phyloP scores from a whole-genome alignment of 768 basidiomycete species.

The Mycena sanguinolenta region DNA sequence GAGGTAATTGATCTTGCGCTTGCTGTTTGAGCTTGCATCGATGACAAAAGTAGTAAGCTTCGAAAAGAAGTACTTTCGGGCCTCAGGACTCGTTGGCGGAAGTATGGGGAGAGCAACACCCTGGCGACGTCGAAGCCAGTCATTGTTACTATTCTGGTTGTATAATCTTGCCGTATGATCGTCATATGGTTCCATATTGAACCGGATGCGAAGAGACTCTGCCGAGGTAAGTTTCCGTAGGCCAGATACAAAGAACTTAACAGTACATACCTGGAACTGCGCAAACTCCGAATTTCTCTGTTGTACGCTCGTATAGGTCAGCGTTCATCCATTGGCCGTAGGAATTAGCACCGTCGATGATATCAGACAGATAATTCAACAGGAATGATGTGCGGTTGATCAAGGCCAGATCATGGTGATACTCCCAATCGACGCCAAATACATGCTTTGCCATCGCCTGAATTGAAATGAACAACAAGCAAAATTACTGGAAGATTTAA shows the following conservation, averaged over 20 bases:
- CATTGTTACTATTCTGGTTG: not conserved
- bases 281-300: slow-evolving; percentile 8
- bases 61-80: slow-evolving; percentile 11
- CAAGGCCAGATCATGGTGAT: slow-evolving; percentile 31
- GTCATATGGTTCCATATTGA: slow-evolving; percentile 12
- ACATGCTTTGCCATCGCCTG: slow-evolving; percentile 38
- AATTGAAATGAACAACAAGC: no score
- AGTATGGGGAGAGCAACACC: slow-evolving; percentile 17
- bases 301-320: slow-evolving; percentile 13
- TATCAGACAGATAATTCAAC: slow-evolving; percentile 10
- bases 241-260: no score
- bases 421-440: slow-evolving; percentile 25
- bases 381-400: slow-evolving; percentile 33
- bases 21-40: not conserved
- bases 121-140: slow-evolving; percentile 22
- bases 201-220: slow-evolving; percentile 10
- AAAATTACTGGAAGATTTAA: no score
- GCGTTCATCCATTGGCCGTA: slow-evolving; percentile 4
- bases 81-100: slow-evolving; percentile 8
- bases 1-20: not conserved
- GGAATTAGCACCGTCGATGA: not conserved
- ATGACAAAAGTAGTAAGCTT: not conserved
- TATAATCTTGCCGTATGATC: not conserved
- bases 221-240: no score
- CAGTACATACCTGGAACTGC: slow-evolving; percentile 8